phyloP scores from a whole-genome alignment of 1,139 yeast genomes.

The Yamadazyma diddensiae region DNA sequence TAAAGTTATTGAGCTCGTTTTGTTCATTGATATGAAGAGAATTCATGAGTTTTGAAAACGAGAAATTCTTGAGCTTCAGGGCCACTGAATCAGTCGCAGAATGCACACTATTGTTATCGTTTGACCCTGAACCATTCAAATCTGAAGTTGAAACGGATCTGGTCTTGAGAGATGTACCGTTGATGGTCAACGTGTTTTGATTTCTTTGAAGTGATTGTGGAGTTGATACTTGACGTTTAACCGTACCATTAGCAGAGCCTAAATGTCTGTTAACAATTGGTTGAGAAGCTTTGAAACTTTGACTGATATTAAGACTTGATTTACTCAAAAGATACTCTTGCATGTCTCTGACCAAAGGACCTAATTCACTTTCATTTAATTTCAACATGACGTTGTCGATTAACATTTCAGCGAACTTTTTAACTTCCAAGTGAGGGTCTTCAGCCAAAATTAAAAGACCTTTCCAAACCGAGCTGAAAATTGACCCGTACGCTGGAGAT shows the following conservation, averaged over 20 bases:
- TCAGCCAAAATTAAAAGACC: slow-evolving; percentile 75
- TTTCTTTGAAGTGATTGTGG: slow-evolving; percentile 30
- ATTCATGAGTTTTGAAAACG: slow-evolving; percentile 43
- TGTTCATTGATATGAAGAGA: slow-evolving; percentile 44
- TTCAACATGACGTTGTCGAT: slow-evolving; percentile 72
- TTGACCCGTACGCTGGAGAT: slow-evolving; percentile 79
- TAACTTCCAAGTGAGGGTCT: slow-evolving; percentile 87
- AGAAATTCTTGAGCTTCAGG: slow-evolving; percentile 36
- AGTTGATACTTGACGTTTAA: slow-evolving; percentile 33
- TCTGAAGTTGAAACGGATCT: slow-evolving; percentile 34
- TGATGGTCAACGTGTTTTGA: slow-evolving; percentile 26
- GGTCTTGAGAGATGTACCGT: slow-evolving; percentile 27
- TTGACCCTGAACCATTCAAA: slow-evolving; percentile 6
- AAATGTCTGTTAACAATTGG: slow-evolving; percentile 33
- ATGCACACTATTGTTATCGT: slow-evolving; percentile 16
- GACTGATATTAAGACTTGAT: slow-evolving; percentile 40
- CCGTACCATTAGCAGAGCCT: slow-evolving; percentile 9
- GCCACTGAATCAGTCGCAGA: slow-evolving; percentile 36
- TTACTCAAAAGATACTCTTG: slow-evolving; percentile 60
- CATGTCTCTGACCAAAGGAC: slow-evolving; percentile 61
- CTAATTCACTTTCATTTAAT: slow-evolving; percentile 65
- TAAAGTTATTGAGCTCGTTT: slow-evolving; percentile 35
- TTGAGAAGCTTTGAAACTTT: slow-evolving; percentile 34
- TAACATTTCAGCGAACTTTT: slow-evolving; percentile 66
- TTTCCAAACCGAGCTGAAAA: slow-evolving; percentile 88